These are phyloP conservation scores for Ophiostoma ulmi DNA, from an alignment of 2,329 filamentous ascomycete genomes.

Conservation along the genomic window DNA sequence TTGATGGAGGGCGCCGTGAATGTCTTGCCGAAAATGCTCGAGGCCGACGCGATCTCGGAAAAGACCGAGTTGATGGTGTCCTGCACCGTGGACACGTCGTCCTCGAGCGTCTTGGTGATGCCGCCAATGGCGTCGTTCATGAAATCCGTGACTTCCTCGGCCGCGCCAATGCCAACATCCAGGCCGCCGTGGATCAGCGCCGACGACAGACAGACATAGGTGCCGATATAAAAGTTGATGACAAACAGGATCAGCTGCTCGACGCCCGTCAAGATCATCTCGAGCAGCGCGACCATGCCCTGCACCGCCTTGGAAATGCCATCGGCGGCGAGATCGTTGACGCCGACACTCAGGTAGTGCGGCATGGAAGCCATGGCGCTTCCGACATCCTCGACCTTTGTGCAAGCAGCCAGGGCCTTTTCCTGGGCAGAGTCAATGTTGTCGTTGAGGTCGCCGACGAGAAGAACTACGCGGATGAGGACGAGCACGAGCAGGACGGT, in stretches of 20 bases:
- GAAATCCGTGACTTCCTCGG: conserved; percentile 41
- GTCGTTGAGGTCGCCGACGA: conserved; percentile 65
- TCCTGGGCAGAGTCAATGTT: conserved; percentile 70
- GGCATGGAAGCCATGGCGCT: conserved; percentile 98
- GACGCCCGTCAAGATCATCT: conserved; percentile 73
- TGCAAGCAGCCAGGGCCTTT: conserved; percentile 84
- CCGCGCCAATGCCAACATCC: conserved; percentile 53
- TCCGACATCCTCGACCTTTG: conserved; percentile 84
- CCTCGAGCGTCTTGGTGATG: conserved; percentile 53
- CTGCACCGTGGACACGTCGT: conserved; percentile 40
- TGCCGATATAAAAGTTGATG: conserved; percentile 85
- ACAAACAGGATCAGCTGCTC: conserved; percentile 86
- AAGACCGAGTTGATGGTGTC: conserved; percentile 54
- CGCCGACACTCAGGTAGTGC: conserved; percentile 81
- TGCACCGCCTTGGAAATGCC: conserved; percentile 76
- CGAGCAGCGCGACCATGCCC: conserved; percentile 72
- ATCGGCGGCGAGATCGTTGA: conserved; percentile 77
- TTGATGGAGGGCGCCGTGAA: conserved; percentile 48
- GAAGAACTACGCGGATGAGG: conserved; percentile 72
- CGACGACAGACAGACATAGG: conserved; percentile 84
- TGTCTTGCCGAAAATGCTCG: conserved; percentile 41
- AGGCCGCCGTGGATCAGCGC: conserved; percentile 75
- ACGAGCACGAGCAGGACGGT: conserved; percentile 84
- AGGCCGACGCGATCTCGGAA: conserved; percentile 49
- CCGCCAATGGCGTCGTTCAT: conserved; percentile 49